These are phyloP conservation scores for Ogataea paraovalis DNA, from an alignment of 805 yeast genomes.

Conservation along the genomic window DNA sequence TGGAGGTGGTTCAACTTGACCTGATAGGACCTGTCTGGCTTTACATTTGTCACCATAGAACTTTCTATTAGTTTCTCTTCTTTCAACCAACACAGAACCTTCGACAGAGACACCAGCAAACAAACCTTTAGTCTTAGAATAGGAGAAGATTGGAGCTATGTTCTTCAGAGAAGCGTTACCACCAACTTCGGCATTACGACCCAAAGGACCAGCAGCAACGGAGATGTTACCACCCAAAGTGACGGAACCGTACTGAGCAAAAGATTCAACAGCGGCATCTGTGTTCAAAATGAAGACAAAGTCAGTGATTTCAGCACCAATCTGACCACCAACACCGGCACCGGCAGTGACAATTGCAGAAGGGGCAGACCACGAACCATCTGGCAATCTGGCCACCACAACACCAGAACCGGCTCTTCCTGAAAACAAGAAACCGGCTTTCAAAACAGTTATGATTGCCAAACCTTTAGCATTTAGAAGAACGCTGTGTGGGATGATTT, in stretches of 20 bases:
- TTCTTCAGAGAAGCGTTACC: conserved; percentile 86
- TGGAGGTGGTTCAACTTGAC: conserved; percentile 90
- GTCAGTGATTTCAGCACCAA: conserved; percentile 95
- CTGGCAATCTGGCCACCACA: conserved; percentile 88
- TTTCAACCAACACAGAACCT: conserved; percentile 93
- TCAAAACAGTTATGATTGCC: conserved; percentile 87
- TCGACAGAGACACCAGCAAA: conserved; percentile 97
- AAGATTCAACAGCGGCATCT: conserved; percentile 84
- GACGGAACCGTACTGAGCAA: conserved; percentile 90
- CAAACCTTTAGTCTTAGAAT: conserved; percentile 93
- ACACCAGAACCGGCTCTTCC: conserved; percentile 98
- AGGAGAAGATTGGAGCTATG: conserved; percentile 88
- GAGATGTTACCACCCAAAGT: conserved; percentile 94
- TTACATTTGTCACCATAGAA: conserved; percentile 88
- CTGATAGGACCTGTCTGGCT: conserved; percentile 79
- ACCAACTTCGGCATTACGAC: conserved; percentile 96
- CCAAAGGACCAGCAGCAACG: conserved; percentile 96
- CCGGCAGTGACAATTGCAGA: conserved; percentile 95
- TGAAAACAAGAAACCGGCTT: conserved; percentile 93
- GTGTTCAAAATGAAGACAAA: conserved; percentile 90
- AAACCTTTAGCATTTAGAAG: conserved; percentile 88
- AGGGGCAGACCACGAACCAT: conserved; percentile 97
- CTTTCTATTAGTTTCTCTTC: conserved; percentile 95
- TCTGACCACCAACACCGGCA: conserved; percentile 98
- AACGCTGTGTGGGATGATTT: conserved; percentile 85